These are phyloP conservation scores for Diddensiella caesifluorescens DNA, from an alignment of 805 yeast genomes.

Conservation along the genomic window DNA sequence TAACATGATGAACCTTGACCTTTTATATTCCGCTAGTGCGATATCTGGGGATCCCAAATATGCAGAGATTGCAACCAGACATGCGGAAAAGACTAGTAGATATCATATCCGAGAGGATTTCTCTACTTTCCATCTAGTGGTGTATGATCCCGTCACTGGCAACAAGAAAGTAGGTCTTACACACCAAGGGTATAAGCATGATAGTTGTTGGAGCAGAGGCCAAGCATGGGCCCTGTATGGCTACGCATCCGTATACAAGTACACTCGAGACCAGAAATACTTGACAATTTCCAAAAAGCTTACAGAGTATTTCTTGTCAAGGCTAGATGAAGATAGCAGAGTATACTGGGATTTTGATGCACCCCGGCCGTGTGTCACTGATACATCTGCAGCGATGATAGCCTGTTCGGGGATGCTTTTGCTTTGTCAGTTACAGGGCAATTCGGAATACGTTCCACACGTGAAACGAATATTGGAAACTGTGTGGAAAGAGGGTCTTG, in stretches of 20 bases:
- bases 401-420: conserved; percentile 29
- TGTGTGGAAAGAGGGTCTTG: conserved; percentile 20
- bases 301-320: conserved; percentile 25
- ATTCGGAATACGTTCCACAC: conserved; percentile 19
- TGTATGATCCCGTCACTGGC: conserved; percentile 26
- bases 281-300: conserved; percentile 26
- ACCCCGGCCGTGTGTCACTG: conserved; percentile 26
- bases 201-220: conserved; percentile 33
- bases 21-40: conserved; percentile 29
- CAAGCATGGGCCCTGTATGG: conserved; percentile 35
- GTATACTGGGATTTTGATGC: conserved; percentile 23
- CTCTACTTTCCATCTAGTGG: conserved; percentile 31
- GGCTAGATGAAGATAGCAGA: conserved; percentile 28
- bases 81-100: conserved; percentile 30
- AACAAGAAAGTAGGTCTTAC: conserved; percentile 26
- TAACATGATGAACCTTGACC: conserved; percentile 26
- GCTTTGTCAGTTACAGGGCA: conserved; percentile 21
- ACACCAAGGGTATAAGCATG: conserved; percentile 31
- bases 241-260: conserved; percentile 27
- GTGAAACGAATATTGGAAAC: conserved; percentile 23
- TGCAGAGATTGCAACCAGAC: conserved; percentile 30
- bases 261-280: conserved; percentile 27
- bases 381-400: conserved; percentile 31
- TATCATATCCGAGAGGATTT: conserved; percentile 21
- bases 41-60: conserved; percentile 27